phyloP scores from a whole-genome alignment of 176 grass and related monocot genomes.

The Triticum dicoccoides region DNA sequence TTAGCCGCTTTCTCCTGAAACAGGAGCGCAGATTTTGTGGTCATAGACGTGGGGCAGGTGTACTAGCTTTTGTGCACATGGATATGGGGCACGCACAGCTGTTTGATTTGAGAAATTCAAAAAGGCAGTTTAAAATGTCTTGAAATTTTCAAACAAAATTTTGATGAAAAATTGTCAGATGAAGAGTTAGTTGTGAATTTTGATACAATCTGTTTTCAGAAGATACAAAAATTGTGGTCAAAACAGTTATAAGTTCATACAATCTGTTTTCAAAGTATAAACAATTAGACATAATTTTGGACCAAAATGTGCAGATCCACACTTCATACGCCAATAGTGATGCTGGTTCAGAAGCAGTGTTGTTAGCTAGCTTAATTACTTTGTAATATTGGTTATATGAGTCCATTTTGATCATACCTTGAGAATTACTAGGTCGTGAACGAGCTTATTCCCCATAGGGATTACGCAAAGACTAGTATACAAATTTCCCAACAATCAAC shows the following conservation, averaged over 20 bases:
- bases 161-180: neutral
- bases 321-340: no score
- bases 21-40: neutral
- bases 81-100: neutral
- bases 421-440: neutral
- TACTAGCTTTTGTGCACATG: neutral
- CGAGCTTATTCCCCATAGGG: neutral
- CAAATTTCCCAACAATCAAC: neutral
- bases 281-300: no score
- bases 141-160: neutral
- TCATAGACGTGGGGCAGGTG: neutral
- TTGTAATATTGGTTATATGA: neutral
- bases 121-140: neutral
- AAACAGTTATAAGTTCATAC: no score
- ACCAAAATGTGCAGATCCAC: no score
- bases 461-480: neutral
- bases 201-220: neutral
- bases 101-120: neutral
- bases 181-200: neutral
- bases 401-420: neutral
- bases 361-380: neutral
- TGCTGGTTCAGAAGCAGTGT: no score
- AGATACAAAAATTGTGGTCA: no score
- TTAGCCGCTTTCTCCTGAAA: neutral
- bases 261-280: no score